Base-by-base conservation (phyloP, 2,329 filamentous ascomycete genomes). In the Curvularia eragrostidis region DNA sequence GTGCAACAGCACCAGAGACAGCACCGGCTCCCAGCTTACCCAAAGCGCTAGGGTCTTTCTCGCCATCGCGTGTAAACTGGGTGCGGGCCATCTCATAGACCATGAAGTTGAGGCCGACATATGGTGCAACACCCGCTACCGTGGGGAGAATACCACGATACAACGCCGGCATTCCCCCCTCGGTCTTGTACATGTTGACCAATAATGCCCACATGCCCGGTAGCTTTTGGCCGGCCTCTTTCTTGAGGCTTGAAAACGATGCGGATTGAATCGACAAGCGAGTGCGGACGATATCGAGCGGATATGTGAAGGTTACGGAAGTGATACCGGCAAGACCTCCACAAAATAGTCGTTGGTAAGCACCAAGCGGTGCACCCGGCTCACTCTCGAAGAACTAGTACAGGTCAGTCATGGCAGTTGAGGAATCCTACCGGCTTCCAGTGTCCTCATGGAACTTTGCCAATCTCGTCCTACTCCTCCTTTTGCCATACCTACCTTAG, bases 51-150 rank as follows among this genome's bases (percentile, higher is more conserved):
- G 95, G 95, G 65, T 96, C 91, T 72, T 90, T 85, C 62, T 97
- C 89, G 43, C 95, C 95, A 50, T 96, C 91, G 1, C 89, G 89
- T 0, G 95, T 99, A 66, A 99, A 83, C 66, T 89, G 89, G 70
- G 88, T 87, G 59, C 95, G 88, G 57, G 93, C 89, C 48, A 89
- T 89, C 77, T 99, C 95, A 78, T 99, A 99, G 5, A 91, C 92
- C 93, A 98, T 98, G 77, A 99, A 99, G 77, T 99, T 99, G 53
- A 99, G 83, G 38, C 95, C 95, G 61, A 99, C 94, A 75, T 98
- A 98, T 66, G 95, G 95, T 39, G 95, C 95, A 32, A 99, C 95
- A 48, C 95, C 95, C 39, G 94, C 92, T 34, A 99, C 89, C 0
- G 95, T 99, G 2, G 95, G 95, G 50, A 97, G 78, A 62, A 99